Evolutionary conservation across 805 yeast species (phyloP), one percentile per base, ranked within the genome.

Genomic region (Kodamaea kaohsiungensis): DNA sequence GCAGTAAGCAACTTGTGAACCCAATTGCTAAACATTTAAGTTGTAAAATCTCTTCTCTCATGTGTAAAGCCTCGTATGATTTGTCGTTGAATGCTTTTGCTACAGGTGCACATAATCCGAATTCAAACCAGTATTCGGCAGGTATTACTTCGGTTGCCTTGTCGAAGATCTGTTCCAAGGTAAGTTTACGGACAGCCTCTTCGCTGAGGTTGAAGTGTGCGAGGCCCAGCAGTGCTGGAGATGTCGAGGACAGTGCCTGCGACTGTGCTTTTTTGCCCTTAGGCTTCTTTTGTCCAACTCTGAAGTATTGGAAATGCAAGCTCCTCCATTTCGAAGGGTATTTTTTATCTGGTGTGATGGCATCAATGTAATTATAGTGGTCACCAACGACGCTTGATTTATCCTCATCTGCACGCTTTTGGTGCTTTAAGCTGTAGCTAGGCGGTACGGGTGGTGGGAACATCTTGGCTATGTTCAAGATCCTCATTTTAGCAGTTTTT

Each of bases 31-130:
- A 71, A 60, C 89, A 82, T 65, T 90, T 89, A 48, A 85, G 74
- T 18, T 82, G 77, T 5, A 88, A 77, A 15, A 91, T 74, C 53
- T 82, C 76, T 39, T 79, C 78, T 57, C 97, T 79, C 53, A 86
- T 64, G 39, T 73, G 69, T 45, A 85, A 68, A 48, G 85, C 76
- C 40, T 84, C 87, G 47, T 70, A 72, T 1, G 87, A 72, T 45
- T 76, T 78, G 15, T 79, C 73, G 62, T 81, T 82, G 73, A 89
- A 91, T 0, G 96, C 84, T 67, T 90, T 91, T 0, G 91, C 89
- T 30, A 82, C 75, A 5, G 85, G 71, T 0, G 87, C 86, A 45
- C 79, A 80, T 39, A 86, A 67, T 1, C 86, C 80, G 61, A 86
- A 89, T 37, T 82, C 85, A 54, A 78, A 77, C 84, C 89, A 84